phyloP scores from a whole-genome alignment of 371 early-diverging fungal species.

The Homolaphlyctis polyrhiza region DNA sequence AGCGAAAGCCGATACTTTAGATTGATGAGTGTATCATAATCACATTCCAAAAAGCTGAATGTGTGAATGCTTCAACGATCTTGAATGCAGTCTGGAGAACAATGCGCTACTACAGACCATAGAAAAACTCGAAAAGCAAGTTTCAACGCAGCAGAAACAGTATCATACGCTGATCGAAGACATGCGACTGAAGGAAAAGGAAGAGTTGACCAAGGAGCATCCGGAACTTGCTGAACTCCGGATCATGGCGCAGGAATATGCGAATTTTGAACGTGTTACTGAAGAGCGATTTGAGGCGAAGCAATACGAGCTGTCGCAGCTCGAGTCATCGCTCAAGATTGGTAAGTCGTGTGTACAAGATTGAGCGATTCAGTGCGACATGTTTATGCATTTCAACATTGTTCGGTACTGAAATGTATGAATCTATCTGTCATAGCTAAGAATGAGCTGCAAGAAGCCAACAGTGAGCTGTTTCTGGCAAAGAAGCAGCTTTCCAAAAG shows the following conservation, averaged over 20 bases:
- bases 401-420: too few species aligned
- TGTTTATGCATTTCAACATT: too few species aligned
- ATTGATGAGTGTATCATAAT: too few species aligned
- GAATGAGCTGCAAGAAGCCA: slow-evolving; percentile 8
- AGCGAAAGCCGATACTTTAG: too few species aligned
- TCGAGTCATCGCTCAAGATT: slow-evolving; percentile 7
- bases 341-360: too few species aligned
- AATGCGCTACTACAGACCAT: slow-evolving; percentile 10
- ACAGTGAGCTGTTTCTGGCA: slow-evolving; percentile 9
- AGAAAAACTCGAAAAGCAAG: slow-evolving; percentile 11
- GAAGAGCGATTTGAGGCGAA: slow-evolving; percentile 15
- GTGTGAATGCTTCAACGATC: too few species aligned
- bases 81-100: slow-evolving; percentile 17
- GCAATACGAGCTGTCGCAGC: slow-evolving; percentile 11
- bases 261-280: background rate
- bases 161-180: slow-evolving; percentile 17
- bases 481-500: slow-evolving; percentile 5
- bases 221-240: background rate
- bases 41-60: too few species aligned
- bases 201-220: background rate
- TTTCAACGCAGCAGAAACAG: slow-evolving; percentile 13
- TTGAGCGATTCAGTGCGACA: too few species aligned
- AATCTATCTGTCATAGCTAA: slow-evolving; percentile 7
- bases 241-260: background rate
- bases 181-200: slow-evolving; percentile 6